Percentiles rank a stretch among this genome's conserved stretches.
phyloP scores from a whole-genome alignment of 2,329 filamentous ascomycete species.

The Colletotrichum australisinense region DNA sequence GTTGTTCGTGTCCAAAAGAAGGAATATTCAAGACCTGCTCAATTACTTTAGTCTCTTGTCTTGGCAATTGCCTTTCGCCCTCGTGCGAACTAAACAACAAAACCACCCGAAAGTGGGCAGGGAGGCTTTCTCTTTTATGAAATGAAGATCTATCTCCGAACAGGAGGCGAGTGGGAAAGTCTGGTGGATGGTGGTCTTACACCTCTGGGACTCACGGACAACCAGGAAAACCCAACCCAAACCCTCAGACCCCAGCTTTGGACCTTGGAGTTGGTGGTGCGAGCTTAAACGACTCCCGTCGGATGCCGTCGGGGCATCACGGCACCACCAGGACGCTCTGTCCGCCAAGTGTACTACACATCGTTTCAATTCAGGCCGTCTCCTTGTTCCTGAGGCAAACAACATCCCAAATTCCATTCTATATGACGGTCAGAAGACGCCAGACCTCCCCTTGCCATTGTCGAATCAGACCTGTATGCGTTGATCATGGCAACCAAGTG shows the following conservation, averaged over 20 bases:
- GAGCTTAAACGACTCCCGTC: constrained; percentile 20
- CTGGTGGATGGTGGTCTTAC: background rate
- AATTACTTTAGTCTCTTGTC: constrained; percentile 15
- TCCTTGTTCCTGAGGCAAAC: constrained; percentile 26
- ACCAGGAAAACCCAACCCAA: constrained; percentile 2
- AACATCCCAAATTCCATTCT: background rate
- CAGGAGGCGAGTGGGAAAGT: background rate
- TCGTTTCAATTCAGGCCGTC: constrained; percentile 22
- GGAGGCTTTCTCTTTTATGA: constrained; percentile 30
- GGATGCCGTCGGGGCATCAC: constrained; percentile 17
- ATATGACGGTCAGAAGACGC: constrained; percentile 14
- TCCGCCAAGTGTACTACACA: constrained; percentile 6
- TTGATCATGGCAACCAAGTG: constrained; percentile 1
- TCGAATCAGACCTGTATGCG: constrained; percentile 26
- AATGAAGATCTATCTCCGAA: background rate
- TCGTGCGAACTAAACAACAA: background rate
- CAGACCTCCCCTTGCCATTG: background rate
- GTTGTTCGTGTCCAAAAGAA: constrained; percentile 30
- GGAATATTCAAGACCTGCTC: constrained; percentile 20
- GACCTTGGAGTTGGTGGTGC: background rate
- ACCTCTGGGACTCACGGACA: constrained; percentile 20
- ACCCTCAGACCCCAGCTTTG: constrained; percentile 16
- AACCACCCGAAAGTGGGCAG: background rate
- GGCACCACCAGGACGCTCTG: constrained; percentile 22
- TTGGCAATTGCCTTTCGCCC: constrained; percentile 8